Evolutionary conservation across 2,329 filamentous ascomycete species (phyloP).

Genomic region (Aureobasidium sp.): DNA sequence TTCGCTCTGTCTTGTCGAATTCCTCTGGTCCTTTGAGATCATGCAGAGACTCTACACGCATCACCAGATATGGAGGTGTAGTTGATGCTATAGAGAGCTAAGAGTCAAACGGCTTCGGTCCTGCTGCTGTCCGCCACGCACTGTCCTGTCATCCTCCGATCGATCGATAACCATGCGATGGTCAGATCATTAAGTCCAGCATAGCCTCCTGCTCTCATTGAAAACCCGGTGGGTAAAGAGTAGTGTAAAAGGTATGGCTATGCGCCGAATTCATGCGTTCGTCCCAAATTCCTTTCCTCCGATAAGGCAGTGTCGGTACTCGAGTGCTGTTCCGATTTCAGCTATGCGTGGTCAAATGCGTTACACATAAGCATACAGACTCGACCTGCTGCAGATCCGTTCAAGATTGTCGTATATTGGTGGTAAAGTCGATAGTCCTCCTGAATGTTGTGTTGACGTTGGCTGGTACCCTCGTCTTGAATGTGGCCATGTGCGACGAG

Average conservation of each 20-base stretch:
- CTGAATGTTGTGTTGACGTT: neutral
- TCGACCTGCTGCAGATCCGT: neutral
- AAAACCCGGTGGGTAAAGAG: neutral
- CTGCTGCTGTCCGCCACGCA: neutral
- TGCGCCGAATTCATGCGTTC: neutral
- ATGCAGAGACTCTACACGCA: neutral
- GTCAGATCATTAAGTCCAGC: neutral
- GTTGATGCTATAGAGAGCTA: neutral
- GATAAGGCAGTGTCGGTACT: neutral
- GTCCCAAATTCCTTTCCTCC: neutral
- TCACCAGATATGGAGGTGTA: neutral
- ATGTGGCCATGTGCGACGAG: neutral
- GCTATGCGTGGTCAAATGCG: neutral
- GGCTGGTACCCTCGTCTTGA: neutral
- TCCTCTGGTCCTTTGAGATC: neutral
- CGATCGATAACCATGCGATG: neutral
- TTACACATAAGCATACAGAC: neutral
- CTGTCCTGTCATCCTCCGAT: neutral
- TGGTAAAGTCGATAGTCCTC: neutral
- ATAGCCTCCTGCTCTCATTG: neutral
- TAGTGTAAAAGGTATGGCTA: neutral
- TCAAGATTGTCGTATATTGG: neutral
- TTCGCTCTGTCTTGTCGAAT: neutral
- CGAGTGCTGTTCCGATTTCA: neutral
- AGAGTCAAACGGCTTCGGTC: neutral